A percentile compares a stretch with the other conserved stretches of the same genome.
Evolutionary conservation across 1,284 basidiomycete genomes (phyloP).

Genomic region (Serendipita sp.): DNA sequence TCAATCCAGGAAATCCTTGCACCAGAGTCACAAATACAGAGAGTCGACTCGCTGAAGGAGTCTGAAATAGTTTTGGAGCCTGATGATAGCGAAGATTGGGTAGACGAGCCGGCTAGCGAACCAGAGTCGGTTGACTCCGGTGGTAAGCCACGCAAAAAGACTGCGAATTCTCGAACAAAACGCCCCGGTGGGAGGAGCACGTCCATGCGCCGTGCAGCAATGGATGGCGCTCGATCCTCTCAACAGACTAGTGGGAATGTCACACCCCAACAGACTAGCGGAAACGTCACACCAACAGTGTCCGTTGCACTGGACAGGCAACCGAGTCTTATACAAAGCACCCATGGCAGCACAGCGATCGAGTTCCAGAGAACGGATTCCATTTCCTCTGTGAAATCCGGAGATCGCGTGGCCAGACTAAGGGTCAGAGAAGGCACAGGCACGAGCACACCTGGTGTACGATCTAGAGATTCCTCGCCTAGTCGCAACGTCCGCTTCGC

Average conservation of each 20-base stretch:
- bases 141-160: background rate
- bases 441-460: background rate
- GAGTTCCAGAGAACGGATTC: background rate
- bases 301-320: background rate
- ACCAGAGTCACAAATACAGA: background rate
- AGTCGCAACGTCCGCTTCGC: background rate
- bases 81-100: background rate
- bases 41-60: background rate
- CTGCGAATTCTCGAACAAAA: background rate
- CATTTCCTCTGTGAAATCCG: background rate
- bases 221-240: background rate
- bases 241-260: background rate
- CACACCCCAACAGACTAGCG: background rate
- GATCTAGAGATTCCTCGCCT: background rate
- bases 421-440: background rate
- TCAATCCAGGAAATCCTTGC: background rate
- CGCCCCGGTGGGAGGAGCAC: background rate
- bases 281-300: background rate
- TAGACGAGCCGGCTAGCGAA: background rate
- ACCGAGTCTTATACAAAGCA: background rate
- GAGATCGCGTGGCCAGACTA: background rate
- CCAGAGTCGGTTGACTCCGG: background rate
- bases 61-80: background rate
- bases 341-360: background rate
- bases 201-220: background rate